A percentile compares a stretch with the other conserved stretches of the same genome.
Evolutionary conservation across 805 yeast genomes (phyloP).

Genomic region (Saccharomycopsis malanga): DNA sequence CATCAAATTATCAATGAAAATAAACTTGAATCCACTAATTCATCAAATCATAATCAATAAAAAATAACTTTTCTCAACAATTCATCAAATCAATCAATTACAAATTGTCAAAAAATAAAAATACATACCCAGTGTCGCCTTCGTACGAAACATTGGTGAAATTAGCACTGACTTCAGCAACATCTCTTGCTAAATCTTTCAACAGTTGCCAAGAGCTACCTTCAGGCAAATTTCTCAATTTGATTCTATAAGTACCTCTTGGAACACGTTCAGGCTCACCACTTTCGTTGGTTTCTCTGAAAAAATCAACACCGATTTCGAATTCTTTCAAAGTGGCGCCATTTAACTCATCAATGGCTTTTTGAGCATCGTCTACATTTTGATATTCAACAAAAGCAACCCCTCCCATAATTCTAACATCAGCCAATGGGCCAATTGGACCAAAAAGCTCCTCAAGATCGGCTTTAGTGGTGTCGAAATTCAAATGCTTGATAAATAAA

Average conservation of each 20-base stretch:
- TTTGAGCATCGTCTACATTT: conserved; percentile 58
- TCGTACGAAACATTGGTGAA: conserved; percentile 15
- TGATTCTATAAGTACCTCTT: conserved; percentile 68
- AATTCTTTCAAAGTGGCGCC: conserved; percentile 60
- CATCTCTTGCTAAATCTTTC: conserved; percentile 80
- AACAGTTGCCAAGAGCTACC: conserved; percentile 82
- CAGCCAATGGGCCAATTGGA: conserved; percentile 58
- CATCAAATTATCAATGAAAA: too few relatives aligned
- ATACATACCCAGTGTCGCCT: conserved; percentile 6
- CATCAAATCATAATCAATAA: too few relatives aligned
- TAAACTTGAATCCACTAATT: too few relatives aligned
- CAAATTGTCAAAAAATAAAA: background rate
- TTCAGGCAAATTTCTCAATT: conserved; percentile 63
- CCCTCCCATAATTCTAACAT: conserved; percentile 69
- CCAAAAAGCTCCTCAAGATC: conserved; percentile 65
- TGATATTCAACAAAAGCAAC: conserved; percentile 87
- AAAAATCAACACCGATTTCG: conserved; percentile 36
- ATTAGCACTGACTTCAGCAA: conserved; percentile 30
- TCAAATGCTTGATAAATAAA: conserved; percentile 19
- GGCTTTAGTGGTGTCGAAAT: conserved; percentile 28
- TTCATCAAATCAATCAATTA: too few relatives aligned
- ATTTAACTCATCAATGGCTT: conserved; percentile 70
- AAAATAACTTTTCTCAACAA: too few relatives aligned
- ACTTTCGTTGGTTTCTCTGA: conserved; percentile 26
- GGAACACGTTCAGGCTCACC: conserved; percentile 26